Evolutionary conservation across 208 protist species (phyloP).

Genomic region (Acanthamoeba divionensis): DNA sequence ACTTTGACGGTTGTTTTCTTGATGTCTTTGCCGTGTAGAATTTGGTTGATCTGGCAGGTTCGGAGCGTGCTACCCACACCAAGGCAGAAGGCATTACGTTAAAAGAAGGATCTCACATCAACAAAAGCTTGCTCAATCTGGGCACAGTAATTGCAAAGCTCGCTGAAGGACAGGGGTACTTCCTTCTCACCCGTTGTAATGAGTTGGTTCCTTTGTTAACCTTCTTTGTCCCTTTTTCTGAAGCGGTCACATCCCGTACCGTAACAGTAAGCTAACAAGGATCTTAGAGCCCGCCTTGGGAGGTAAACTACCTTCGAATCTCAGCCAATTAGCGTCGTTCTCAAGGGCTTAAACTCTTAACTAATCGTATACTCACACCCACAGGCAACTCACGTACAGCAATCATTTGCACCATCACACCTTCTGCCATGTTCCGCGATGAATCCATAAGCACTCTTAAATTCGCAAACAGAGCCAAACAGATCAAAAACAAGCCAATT

Average conservation of each 20-base stretch:
- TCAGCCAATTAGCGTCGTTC: not conserved
- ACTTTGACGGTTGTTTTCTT: not conserved
- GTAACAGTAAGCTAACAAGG: constrained; percentile 83
- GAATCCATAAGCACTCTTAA: constrained; percentile 74
- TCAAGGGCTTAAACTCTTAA: constrained; percentile 57
- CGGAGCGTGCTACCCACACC: constrained; percentile 91
- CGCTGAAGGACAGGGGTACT: constrained; percentile 51
- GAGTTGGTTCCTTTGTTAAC: not conserved
- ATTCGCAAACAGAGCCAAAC: constrained; percentile 80
- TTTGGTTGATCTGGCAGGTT: constrained; percentile 96
- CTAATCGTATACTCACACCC: constrained; percentile 63
- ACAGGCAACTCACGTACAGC: constrained; percentile 77
- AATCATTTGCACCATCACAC: constrained; percentile 80
- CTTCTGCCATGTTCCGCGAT: constrained; percentile 32
- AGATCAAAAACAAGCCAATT: constrained; percentile 77
- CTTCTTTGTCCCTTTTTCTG: not conserved
- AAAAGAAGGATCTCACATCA: constrained; percentile 94
- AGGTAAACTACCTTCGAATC: constrained; percentile 69
- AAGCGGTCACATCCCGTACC: constrained; percentile 80
- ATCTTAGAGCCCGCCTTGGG: constrained; percentile 80
- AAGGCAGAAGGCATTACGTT: constrained; percentile 89
- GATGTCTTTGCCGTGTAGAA: constrained; percentile 83
- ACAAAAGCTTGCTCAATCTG: constrained; percentile 91
- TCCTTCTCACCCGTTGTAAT: not conserved
- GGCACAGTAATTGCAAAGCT: constrained; percentile 81